Evolutionary conservation across 2,329 filamentous ascomycete genomes (phyloP).

Genomic region (Clarireedia paspali): DNA sequence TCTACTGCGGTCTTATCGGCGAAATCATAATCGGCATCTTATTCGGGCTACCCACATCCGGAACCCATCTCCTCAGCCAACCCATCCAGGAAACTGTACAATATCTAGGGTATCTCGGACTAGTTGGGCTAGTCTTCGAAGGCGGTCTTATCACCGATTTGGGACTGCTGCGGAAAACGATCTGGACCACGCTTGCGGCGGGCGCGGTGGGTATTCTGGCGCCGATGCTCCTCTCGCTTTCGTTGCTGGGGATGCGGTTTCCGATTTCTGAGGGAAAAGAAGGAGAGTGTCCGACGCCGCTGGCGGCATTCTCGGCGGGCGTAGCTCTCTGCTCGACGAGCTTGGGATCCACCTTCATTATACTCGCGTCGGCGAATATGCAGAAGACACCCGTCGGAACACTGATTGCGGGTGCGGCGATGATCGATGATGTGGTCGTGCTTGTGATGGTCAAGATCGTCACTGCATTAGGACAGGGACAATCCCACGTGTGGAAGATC

Average conservation of each 20-base stretch:
- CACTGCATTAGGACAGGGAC: not conserved
- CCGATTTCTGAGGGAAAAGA: not conserved
- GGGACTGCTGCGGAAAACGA: not conserved
- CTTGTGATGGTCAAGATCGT: constrained; percentile 8
- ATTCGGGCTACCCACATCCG: not conserved
- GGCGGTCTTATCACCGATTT: constrained; percentile 4
- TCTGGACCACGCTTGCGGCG: constrained; percentile 1
- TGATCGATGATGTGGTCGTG: constrained; percentile 5
- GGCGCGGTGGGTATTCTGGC: not conserved
- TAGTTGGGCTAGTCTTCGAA: constrained; percentile 7
- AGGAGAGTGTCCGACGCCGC: not conserved
- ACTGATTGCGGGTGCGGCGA: constrained; percentile 1
- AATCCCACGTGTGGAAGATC: not conserved
- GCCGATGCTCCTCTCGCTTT: constrained; percentile 2
- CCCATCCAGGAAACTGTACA: constrained; percentile 3
- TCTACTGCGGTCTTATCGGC: constrained; percentile 7
- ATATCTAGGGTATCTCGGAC: constrained; percentile 4
- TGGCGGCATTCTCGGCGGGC: constrained; percentile 7
- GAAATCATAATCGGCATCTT: constrained; percentile 4
- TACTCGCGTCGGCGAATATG: constrained; percentile 4
- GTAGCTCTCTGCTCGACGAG: constrained; percentile 6
- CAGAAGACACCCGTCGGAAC: constrained; percentile 5
- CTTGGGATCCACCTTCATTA: constrained; percentile 4
- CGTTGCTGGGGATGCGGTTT: not conserved
- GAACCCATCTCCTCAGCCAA: not conserved